Evolutionary conservation across 1,139 yeast species (phyloP).

Genomic region (Insectozyma bohioensis): DNA sequence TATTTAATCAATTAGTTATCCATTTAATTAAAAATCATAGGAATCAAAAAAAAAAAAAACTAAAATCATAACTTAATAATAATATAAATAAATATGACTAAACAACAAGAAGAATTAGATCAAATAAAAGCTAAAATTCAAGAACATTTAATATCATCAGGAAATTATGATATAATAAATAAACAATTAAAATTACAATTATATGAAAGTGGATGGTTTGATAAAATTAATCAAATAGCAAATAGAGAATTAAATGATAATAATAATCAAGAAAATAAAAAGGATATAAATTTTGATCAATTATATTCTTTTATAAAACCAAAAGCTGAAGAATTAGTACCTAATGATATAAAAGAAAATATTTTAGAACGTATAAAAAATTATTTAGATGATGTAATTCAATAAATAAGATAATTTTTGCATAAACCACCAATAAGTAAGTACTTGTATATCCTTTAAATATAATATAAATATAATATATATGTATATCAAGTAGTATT

Average conservation of each 20-base stretch:
- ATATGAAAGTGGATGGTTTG: conserved; percentile 84
- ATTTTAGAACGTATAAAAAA: conserved; percentile 56
- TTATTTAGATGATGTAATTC: conserved; percentile 57
- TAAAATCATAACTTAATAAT: conserved; percentile 1
- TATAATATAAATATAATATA: no score
- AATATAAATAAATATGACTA: conserved; percentile 21
- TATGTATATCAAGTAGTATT: no score
- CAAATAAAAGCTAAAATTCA: conserved; percentile 65
- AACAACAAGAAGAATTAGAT: conserved; percentile 43
- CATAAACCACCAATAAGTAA: no score
- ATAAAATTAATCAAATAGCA: conserved; percentile 64
- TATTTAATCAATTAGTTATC: no score
- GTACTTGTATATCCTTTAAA: no score
- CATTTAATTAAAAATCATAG: no score
- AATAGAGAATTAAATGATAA: conserved; percentile 35
- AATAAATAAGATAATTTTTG: conserved; percentile 15
- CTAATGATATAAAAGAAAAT: conserved; percentile 61
- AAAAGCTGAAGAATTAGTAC: conserved; percentile 67
- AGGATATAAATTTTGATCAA: conserved; percentile 34
- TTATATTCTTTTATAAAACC: conserved; percentile 58
- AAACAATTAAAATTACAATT: conserved; percentile 62
- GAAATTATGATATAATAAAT: conserved; percentile 73
- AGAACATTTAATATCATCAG: conserved; percentile 69
- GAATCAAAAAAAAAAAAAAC: background rate
- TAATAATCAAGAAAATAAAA: conserved; percentile 23